Conservation (phyloP, 2,329 filamentous ascomycete genomes). For the Diplodia scrobiculata region DNA sequence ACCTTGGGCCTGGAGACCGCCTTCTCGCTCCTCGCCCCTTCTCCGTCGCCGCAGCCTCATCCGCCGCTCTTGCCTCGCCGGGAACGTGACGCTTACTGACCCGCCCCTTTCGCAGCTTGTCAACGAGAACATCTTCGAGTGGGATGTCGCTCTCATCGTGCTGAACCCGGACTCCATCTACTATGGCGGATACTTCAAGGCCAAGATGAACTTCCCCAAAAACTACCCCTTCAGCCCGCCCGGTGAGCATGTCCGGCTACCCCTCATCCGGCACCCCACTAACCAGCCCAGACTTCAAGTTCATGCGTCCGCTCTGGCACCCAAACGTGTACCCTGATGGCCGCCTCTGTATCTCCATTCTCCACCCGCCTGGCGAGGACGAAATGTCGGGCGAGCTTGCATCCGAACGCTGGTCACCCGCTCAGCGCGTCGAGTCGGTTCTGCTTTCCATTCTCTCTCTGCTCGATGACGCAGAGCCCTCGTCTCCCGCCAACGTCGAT, state of each 20-base stretch:
- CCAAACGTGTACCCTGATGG: conserved; percentile 93
- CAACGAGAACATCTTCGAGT: conserved; percentile 80
- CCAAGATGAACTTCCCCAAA: conserved; percentile 80
- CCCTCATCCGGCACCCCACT: not conserved
- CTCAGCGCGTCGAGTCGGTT: conserved; percentile 92
- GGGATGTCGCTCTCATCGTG: conserved; percentile 87
- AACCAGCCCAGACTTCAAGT: conserved; percentile 69
- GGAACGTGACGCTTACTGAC: conserved; percentile 29
- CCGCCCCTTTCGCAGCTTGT: conserved; percentile 58
- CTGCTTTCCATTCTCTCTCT: conserved; percentile 89
- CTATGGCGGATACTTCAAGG: conserved; percentile 91
- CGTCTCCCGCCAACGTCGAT: conserved; percentile 91
- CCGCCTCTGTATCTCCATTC: conserved; percentile 91
- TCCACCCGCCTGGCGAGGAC: conserved; percentile 89
- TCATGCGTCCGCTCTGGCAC: conserved; percentile 77
- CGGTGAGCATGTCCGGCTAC: conserved; percentile 44
- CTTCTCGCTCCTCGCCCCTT: not conserved
- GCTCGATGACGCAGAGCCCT: conserved; percentile 90
- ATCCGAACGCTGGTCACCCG: conserved; percentile 89
- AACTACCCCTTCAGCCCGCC: conserved; percentile 92
- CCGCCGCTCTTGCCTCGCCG: conserved; percentile 31
- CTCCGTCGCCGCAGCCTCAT: not conserved
- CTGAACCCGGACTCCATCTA: conserved; percentile 90
- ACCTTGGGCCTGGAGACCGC: conserved; percentile 18
- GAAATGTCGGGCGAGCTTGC: conserved; percentile 87